Conservation (phyloP, 2,329 filamentous ascomycete species). For the Sclerotinia glacialis region DNA sequence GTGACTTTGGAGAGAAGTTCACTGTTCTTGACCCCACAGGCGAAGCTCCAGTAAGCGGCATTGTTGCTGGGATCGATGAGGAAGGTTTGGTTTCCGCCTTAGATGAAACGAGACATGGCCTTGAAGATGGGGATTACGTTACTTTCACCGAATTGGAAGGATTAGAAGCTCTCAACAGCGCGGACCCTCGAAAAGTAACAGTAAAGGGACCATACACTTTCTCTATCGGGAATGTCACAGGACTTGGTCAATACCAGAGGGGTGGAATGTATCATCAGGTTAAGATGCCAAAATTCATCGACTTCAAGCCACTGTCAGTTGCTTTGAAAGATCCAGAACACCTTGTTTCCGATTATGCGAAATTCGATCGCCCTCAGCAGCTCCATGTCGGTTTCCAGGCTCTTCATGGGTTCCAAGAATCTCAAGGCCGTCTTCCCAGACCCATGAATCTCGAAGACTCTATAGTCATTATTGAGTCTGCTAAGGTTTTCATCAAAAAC, state of each 20-base stretch:
- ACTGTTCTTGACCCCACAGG: slow-evolving; percentile 86
- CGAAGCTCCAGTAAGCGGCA: slow-evolving; percentile 82
- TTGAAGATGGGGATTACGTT: slow-evolving; percentile 95
- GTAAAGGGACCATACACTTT: slow-evolving; percentile 98
- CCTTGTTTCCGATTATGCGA: slow-evolving; percentile 91
- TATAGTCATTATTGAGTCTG: slow-evolving; percentile 68
- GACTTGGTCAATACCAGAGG: slow-evolving; percentile 79
- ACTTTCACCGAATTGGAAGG: slow-evolving; percentile 92
- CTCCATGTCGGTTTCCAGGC: slow-evolving; percentile 92
- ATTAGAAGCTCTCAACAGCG: slow-evolving; percentile 82
- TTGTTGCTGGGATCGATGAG: slow-evolving; percentile 84
- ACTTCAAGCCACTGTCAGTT: slow-evolving; percentile 78
- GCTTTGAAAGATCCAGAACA: slow-evolving; percentile 86
- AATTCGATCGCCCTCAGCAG: slow-evolving; percentile 91
- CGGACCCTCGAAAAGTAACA: slow-evolving; percentile 82
- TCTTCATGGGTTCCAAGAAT: slow-evolving; percentile 77
- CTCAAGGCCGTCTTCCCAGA: slow-evolving; percentile 71
- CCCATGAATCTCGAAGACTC: slow-evolving; percentile 87
- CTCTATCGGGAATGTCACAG: slow-evolving; percentile 89
- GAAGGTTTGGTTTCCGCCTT: slow-evolving; percentile 88
- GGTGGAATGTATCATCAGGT: slow-evolving; percentile 93
- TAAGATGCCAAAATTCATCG: slow-evolving; percentile 93
- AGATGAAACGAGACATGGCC: slow-evolving; percentile 89
- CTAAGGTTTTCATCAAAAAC: slow-evolving; percentile 69
- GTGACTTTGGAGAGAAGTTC: slow-evolving; percentile 94